Evolutionary conservation across 1,284 basidiomycete species (phyloP), one percentile per base, ranked within the genome.

Genomic region (Ganoderma multipileum): DNA sequence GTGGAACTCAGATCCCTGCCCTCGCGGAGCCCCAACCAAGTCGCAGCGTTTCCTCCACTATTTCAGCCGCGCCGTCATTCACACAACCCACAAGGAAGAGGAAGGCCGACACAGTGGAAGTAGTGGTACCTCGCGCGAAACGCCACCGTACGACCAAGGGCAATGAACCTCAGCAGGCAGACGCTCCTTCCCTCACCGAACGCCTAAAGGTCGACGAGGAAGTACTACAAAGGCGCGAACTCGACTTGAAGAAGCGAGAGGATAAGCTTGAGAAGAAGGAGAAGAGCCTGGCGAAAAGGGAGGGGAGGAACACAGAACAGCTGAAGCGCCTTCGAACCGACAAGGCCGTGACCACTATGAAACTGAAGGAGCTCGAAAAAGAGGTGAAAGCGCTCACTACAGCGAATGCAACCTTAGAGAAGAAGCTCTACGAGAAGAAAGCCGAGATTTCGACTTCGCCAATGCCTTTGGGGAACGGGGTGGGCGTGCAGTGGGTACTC

Each of bases 401-500:
- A 16, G 63, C 38, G 26, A 50, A 36, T 38, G 55, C 23, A 33
- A 36, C 38, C 42, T 12, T 64, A 52, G 60, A 52, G 39, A 60
- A 62, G 52, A 26, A 61, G n/a, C 11, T 23, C 6, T 47, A 18
- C 11, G 61, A 50, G 23, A 38, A 28, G 61, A 54, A 57, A 3
- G 20, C 9, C 47, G 63, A 68, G 28, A 30, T 65, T 20, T 26
- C 38, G n/a, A 16, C 23, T 26, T 60, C 58, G 23, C 58, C 26
- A 41, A 26, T 23, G 26, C 28, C 39, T 7, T 42, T 39, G 2
- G 36, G 18, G 16, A 14, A 23, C 58, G 39, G 58, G 23, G 33
- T 60, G 20, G 58, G 23, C 42, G 41, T 38, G 38, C 79, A 38
- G 74, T 90, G 70, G 65, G 41, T 68, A 18, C 62, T 72, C 38